Base-by-base conservation (phyloP, 106 monocot genomes). In the Dendrobium nobile region DNA sequence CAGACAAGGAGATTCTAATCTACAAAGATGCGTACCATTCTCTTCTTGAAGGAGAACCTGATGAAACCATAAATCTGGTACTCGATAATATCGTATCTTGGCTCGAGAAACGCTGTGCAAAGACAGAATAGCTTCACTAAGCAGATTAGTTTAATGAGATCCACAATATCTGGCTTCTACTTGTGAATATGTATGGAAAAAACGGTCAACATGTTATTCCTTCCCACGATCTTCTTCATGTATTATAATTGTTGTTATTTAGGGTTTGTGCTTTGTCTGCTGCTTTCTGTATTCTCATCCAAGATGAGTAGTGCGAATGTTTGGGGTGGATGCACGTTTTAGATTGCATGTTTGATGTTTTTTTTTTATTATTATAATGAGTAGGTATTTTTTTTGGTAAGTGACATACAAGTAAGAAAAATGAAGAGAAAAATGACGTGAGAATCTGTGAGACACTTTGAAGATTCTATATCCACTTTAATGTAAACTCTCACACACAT, bases 11-110 rank as follows among this genome's bases (percentile, higher is more conserved):
- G 33, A 77, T 96, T 19, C 44, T 77, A 41, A 90, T 93, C 47
- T 96, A 96, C 79, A 81, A 88, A 68, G 85, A 87, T 80, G 90
- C 96, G 4, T 93, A 77, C 45, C 96, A 96, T 82, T 80, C 96
- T 77, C 84, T 96, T 72, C 86, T 96, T 4, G 96, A 93, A 90
- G 96, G 96, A 13, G 96, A 96, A 79, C 54, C 93, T 19, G 96
- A 96, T 72, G 92, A 96, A 75, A 78, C 81, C 43, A 96, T 96
- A 72, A 93, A 86, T 75, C 87, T 73, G 55, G 92, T 93, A 75
- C 87, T 96, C 9, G 85, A 89, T 77, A 88, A 96, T 75, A 92
- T 96, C 54, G 77, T 92, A 1, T 85, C 84, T 79, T 96, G 96
- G 96, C 82, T 96, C 33, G 84, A 90, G 11, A 72, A 58, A 20